These are phyloP conservation scores for Aspergillaceae sp. DNA, from an alignment of 2,329 filamentous ascomycete species.

Conservation along the genomic window DNA sequence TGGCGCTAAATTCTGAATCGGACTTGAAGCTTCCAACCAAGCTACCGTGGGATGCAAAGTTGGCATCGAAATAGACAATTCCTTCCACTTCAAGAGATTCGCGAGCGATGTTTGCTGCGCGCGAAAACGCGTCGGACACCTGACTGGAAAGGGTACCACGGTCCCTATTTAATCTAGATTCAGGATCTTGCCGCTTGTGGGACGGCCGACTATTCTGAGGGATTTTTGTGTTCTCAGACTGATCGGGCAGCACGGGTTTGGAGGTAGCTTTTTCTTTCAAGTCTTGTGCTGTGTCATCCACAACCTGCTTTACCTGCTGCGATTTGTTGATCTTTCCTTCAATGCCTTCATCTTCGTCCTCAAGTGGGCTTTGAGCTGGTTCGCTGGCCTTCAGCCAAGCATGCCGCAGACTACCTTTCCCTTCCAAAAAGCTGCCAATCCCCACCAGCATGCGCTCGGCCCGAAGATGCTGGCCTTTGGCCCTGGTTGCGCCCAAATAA, in stretches of 20 bases:
- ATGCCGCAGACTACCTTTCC: slow-evolving; percentile 22
- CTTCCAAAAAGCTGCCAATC: slow-evolving; percentile 42
- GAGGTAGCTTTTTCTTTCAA: background rate
- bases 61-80: slow-evolving; percentile 17
- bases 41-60: background rate
- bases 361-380: background rate
- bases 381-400: slow-evolving; percentile 7
- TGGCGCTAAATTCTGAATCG: background rate
- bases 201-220: background rate
- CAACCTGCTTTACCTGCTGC: slow-evolving; percentile 9
- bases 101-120: slow-evolving; percentile 36
- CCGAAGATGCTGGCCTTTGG: slow-evolving; percentile 37
- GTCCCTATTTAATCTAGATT: background rate
- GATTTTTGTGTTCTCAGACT: background rate
- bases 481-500: slow-evolving; percentile 48
- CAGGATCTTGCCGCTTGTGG: background rate
- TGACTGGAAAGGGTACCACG: background rate
- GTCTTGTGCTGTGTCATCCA: background rate
- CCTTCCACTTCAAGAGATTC: slow-evolving; percentile 34
- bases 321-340: slow-evolving; percentile 8
- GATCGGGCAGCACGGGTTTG: too few species aligned
- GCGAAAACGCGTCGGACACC: slow-evolving; percentile 27
- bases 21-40: background rate
- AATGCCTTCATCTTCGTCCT: background rate
- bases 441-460: slow-evolving; percentile 50